phyloP scores from a whole-genome alignment of 257 asterid species.

The Solanum sitiens region DNA sequence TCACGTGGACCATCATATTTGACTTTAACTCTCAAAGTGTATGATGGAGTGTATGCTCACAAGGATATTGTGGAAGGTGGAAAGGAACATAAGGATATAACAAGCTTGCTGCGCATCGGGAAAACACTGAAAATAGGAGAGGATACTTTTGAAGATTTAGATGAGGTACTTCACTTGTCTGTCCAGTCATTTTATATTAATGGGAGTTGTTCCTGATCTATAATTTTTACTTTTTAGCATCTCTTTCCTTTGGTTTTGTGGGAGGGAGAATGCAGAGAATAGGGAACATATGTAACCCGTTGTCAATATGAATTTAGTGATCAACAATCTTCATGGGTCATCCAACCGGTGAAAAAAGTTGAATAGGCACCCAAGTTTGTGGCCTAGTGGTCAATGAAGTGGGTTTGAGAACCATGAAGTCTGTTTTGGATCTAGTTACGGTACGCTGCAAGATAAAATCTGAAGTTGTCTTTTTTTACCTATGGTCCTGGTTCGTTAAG shows the following conservation, averaged over 20 bases:
- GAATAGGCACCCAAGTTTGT: background rate
- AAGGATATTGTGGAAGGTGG: slow-evolving; percentile 90
- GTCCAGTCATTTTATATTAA: background rate
- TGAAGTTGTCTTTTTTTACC: no score
- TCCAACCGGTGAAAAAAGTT: background rate
- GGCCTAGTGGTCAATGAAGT: background rate
- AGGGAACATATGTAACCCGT: background rate
- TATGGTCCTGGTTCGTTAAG: no score
- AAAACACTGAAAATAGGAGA: slow-evolving; percentile 90
- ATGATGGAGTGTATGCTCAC: slow-evolving; percentile 76
- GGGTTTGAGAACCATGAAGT: background rate
- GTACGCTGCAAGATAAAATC: no score
- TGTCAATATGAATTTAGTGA: background rate
- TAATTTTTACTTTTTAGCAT: background rate
- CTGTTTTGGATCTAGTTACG: no score
- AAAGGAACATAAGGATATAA: slow-evolving; percentile 85
- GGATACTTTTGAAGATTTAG: slow-evolving; percentile 96
- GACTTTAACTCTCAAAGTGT: slow-evolving; percentile 74
- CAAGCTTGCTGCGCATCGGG: slow-evolving; percentile 89
- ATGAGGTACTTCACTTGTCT: slow-evolving; percentile 48
- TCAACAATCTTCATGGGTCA: background rate
- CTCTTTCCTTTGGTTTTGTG: background rate
- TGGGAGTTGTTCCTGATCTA: background rate
- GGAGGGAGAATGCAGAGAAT: background rate
- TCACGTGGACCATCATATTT: slow-evolving; percentile 81